Conservation (phyloP, 2,329 filamentous ascomycete species). For the Diplodia scrobiculata region DNA sequence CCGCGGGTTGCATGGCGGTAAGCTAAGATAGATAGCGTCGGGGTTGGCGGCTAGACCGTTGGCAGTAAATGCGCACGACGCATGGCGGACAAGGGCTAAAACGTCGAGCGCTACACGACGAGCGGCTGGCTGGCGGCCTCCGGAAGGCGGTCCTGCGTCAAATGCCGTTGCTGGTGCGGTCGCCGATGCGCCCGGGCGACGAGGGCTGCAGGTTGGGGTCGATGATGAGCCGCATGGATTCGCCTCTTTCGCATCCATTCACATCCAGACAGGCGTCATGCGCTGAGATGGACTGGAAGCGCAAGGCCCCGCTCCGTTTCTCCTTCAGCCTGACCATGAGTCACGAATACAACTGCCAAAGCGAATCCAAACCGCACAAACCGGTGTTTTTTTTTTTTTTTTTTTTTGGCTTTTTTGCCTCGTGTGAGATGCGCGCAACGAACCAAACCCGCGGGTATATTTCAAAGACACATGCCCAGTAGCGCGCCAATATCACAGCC, state of each 20-base stretch:
- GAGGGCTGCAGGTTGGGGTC: neutral
- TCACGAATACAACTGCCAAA: neutral
- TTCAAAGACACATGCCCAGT: conserved; percentile 14
- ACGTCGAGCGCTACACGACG: neutral
- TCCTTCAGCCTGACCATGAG: conserved; percentile 9
- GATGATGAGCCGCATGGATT: conserved; percentile 26
- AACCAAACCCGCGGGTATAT: conserved; percentile 12
- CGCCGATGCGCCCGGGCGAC: neutral
- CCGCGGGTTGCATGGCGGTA: neutral
- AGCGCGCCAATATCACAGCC: conserved; percentile 26
- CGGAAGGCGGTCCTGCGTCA: conserved; percentile 3
- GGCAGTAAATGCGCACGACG: neutral
- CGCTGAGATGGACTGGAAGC: conserved; percentile 10
- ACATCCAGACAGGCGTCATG: neutral
- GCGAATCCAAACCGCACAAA: conserved; percentile 15
- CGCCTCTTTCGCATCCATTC: neutral
- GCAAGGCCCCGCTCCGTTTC: conserved; percentile 6
- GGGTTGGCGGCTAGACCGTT: conserved; percentile 4
- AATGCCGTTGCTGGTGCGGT: neutral
- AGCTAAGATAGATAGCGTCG: neutral
- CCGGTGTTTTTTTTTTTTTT: conserved; percentile 25
- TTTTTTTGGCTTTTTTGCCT: conserved; percentile 12
- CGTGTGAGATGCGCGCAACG: neutral
- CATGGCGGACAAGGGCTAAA: neutral
- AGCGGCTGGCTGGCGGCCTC: neutral